Percentiles rank a stretch among this genome's conserved stretches.
Conservation (phyloP, 2,329 filamentous ascomycete genomes). For the Apiospora kogelbergensis region DNA sequence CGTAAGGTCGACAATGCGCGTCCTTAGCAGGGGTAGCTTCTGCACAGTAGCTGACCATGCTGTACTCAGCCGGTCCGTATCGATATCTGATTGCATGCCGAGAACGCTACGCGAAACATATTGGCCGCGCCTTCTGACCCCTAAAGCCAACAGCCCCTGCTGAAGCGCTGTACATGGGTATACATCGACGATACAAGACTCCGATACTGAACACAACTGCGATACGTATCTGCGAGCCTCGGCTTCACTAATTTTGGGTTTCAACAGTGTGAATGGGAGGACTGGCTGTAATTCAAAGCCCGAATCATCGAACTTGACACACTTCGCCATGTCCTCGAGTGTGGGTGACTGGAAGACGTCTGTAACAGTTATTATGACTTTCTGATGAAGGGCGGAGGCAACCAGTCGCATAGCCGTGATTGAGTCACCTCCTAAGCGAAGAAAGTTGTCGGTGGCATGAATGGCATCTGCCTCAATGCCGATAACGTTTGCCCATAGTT, state of each 20-base stretch:
- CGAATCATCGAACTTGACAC: background rate
- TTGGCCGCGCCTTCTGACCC: slow-evolving; percentile 21
- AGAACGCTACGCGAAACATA: slow-evolving; percentile 26
- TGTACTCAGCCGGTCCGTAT: background rate
- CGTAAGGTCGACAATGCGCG: slow-evolving; percentile 1
- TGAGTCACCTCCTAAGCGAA: slow-evolving; percentile 31
- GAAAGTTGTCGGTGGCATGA: slow-evolving; percentile 24
- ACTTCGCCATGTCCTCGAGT: background rate
- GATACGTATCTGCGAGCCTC: background rate
- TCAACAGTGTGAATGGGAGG: background rate
- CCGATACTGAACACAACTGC: background rate
- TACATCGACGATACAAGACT: slow-evolving; percentile 21
- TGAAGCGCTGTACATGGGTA: slow-evolving; percentile 31
- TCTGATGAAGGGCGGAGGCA: slow-evolving; percentile 15
- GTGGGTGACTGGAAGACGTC: slow-evolving; percentile 22
- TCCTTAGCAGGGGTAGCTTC: background rate
- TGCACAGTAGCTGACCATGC: background rate
- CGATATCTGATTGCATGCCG: slow-evolving; percentile 9
- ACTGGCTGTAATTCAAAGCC: background rate
- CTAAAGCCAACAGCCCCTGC: slow-evolving; percentile 29
- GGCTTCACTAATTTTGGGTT: background rate
- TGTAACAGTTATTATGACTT: slow-evolving; percentile 20
- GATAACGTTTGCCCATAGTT: slow-evolving; percentile 12
- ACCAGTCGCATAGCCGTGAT: slow-evolving; percentile 25
- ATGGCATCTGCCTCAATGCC: slow-evolving; percentile 12